Conservation (phyloP, 2,329 filamentous ascomycete genomes). For the Colletotrichum kahawae region DNA sequence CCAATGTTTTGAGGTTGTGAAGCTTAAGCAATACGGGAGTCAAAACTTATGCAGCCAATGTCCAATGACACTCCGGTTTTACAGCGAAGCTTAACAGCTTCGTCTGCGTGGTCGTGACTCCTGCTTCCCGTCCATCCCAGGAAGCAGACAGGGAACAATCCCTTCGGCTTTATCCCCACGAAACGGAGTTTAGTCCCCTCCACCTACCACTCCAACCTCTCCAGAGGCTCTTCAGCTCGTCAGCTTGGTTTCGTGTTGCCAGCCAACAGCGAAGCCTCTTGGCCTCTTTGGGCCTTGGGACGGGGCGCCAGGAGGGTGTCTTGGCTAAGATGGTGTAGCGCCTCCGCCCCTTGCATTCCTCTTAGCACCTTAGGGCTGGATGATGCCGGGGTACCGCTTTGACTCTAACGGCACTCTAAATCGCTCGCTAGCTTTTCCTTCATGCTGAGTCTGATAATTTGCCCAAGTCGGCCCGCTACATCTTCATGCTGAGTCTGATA, state of each 20-base stretch:
- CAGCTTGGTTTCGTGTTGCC: neutral
- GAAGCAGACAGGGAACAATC: neutral
- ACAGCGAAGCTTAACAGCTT: neutral
- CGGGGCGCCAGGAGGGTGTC: neutral
- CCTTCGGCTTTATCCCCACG: neutral
- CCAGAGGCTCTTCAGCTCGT: neutral
- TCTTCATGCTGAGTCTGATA: neutral
- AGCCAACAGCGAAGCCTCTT: neutral
- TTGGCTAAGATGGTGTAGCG: neutral
- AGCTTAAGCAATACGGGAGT: conserved; percentile 2
- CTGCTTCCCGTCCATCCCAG: neutral
- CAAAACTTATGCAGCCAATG: neutral
- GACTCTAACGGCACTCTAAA: neutral
- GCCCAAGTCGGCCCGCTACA: neutral
- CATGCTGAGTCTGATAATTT: neutral
- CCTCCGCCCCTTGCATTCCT: neutral
- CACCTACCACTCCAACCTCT: neutral
- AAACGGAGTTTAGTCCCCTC: neutral
- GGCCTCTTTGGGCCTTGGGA: neutral
- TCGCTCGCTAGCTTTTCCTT: neutral
- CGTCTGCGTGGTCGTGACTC: neutral
- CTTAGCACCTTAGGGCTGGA: neutral
- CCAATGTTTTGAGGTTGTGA: neutral
- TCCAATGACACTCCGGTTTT: neutral
- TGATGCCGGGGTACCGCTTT: neutral